These are phyloP conservation scores for Sugiyamaella valdiviana DNA, from an alignment of 805 yeast genomes.

Conservation along the genomic window DNA sequence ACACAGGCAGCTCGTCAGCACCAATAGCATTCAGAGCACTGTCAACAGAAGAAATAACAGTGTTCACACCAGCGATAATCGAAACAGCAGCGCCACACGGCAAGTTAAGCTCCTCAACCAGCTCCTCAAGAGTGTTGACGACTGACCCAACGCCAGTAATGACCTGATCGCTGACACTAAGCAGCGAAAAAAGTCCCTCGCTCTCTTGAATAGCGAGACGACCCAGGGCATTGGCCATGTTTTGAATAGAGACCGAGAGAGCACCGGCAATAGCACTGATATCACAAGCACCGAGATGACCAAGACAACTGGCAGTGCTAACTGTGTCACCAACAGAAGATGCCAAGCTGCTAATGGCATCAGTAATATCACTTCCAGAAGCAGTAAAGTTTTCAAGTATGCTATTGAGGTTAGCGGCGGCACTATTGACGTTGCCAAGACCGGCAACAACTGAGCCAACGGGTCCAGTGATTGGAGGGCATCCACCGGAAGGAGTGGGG, in stretches of 20 bases:
- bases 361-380: neutral
- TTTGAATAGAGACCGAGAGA: neutral
- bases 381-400: no score
- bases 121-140: neutral
- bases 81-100: neutral
- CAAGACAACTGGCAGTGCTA: neutral
- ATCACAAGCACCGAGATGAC: slow-evolving; percentile 2
- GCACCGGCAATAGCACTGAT: neutral
- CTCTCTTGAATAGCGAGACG: neutral
- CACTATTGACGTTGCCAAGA: neutral
- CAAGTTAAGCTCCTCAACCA: neutral
- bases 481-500: slow-evolving; percentile 8
- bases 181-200: neutral
- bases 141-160: neutral
- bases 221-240: neutral
- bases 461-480: neutral
- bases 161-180: neutral
- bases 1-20: slow-evolving; percentile 1
- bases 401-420: neutral
- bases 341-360: neutral
- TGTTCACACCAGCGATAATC: neutral
- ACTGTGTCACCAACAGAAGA: neutral
- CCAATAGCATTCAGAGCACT: neutral
- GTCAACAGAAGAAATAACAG: neutral
- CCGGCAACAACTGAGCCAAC: neutral